Base-by-base conservation (phyloP, 1,284 basidiomycete genomes). In the Trichosporon sp. region DNA sequence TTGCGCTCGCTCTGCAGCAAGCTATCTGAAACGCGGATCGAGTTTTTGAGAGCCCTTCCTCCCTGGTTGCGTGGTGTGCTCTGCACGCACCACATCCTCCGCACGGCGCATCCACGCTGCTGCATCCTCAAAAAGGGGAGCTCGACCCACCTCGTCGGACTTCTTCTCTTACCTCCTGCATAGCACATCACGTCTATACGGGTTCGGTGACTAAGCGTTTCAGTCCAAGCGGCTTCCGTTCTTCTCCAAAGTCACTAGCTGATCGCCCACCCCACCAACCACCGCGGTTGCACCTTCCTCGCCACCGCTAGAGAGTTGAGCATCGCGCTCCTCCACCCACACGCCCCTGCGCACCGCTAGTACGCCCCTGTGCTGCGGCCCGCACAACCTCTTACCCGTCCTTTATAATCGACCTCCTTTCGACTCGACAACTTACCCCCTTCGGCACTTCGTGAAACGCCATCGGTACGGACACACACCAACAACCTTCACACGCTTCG, bases 241-340 rank as follows among this genome's bases (percentile, higher is more conserved):
- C n/a, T n/a, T 54, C 16, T 31, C 37, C 37, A 4, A 31, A 54
- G 49, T 34, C 56, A 57, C 16, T 57, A 21, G 56, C 31, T 36
- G 56, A 21, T 32, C 56, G 23, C 56, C 31, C 23, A 40, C 57
- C 57, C 57, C 33, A 37, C 57, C 33, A 25, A 36, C 36, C 29
- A 58, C 31, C 16, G 56, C n/a, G 56, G 32, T 36, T 13, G 49
- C 49, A 54, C 2, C 25, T 29, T 25, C 57, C 40, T 36, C 13
- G 36, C 54, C 49, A 40, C 58, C 57, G 62, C 62, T 58, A 60
- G 62, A 44, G 49, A 60, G 62, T 64, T 60, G 62, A 64, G 62
- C 62, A 64, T 36, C 32, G 62, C 58, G 62, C 62, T 64, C 62
- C 62, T 64, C 62, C 49, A 46, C 61, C 46, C 49, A 40, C 32